These are phyloP conservation scores for Neonectria hederae DNA, from an alignment of 2,329 filamentous ascomycete genomes.

Conservation along the genomic window DNA sequence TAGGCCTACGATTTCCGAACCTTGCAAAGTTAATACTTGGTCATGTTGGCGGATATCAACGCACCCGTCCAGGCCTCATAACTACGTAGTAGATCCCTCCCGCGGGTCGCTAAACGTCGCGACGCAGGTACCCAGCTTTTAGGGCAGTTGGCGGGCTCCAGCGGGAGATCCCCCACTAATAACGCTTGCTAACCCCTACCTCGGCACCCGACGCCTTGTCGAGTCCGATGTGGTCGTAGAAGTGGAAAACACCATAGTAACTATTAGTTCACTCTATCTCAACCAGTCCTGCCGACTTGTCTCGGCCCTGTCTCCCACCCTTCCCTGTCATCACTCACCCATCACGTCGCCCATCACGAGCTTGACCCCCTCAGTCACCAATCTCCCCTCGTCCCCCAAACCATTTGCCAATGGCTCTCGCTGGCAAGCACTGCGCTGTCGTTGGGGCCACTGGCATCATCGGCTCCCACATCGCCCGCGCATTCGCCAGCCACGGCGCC, in stretches of 20 bases:
- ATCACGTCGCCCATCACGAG: slow-evolving; percentile 9
- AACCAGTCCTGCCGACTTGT: slow-evolving; percentile 9
- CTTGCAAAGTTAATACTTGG: neutral
- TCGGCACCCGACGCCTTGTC: neutral
- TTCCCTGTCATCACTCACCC: neutral
- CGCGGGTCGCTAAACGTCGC: neutral
- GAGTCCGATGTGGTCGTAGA: neutral
- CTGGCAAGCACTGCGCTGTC: slow-evolving; percentile 65
- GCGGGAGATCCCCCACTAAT: slow-evolving; percentile 5
- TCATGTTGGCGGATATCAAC: neutral
- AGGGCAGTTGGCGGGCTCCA: neutral
- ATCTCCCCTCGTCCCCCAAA: neutral
- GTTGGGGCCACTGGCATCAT: slow-evolving; percentile 78
- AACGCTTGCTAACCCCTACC: neutral
- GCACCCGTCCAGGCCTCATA: neutral
- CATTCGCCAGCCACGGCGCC: slow-evolving; percentile 72
- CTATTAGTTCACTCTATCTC: slow-evolving; percentile 4
- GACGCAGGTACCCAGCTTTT: slow-evolving; percentile 6
- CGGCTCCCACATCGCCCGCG: slow-evolving; percentile 71
- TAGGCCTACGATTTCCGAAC: neutral
- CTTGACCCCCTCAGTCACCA: neutral
- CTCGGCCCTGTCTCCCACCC: neutral
- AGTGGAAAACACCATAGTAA: slow-evolving; percentile 3
- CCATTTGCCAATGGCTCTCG: slow-evolving; percentile 44
- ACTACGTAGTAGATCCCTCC: neutral